Base-by-base conservation (phyloP, 2,329 filamentous ascomycete genomes). In the Hymenotorrendiella dingleyae region DNA sequence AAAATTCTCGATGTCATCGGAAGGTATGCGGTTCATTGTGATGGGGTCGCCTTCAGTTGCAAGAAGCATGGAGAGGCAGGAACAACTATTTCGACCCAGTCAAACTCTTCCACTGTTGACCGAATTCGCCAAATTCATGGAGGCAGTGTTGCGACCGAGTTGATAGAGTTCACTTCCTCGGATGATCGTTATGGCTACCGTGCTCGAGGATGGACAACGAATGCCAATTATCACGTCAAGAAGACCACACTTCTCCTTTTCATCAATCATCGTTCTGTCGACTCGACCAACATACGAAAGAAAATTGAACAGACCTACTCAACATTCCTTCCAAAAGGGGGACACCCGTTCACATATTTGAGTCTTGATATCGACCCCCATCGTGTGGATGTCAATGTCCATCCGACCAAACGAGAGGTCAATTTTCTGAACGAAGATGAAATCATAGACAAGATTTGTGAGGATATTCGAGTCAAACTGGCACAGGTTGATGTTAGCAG, bases 401-500 rank as follows among this genome's bases (percentile, higher is more conserved):
- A 98, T 63, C 93, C 93, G 0, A 98, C 93, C 0, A 98, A 98
- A 64, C 76, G 88, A 38, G 91, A 98, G 61, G 93, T 98, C 16
- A 93, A 97, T 58, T 97, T 98, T 56, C 72, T 98, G 17, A 95
- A 97, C 48, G 93, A 98, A 62, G 93, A 98, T 50, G 93, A 98
- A 55, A 94, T 98, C 34, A 84, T 93, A 35, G 86, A 93, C 50
- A 76, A 78, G 11, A 81, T 98, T 4, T 96, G 90, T 66, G 78
- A 82, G 47, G 78, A 86, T 40, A 84, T 98, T 17, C 78, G 86
- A 40, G 73, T 78, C 7, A 84, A 84, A 53, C 74, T 98, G 4
- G 84, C 88, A 9, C 82, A 84, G 37, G 90, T 97, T 6, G 93
- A 98, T 62, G 90, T 86, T 17, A 97, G 91, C 58, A 82, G 93